Evolutionary conservation across 352 stramenopile species (phyloP), one percentile per base, ranked within the genome.

Genomic region (Elongisporangium anandrum): DNA sequence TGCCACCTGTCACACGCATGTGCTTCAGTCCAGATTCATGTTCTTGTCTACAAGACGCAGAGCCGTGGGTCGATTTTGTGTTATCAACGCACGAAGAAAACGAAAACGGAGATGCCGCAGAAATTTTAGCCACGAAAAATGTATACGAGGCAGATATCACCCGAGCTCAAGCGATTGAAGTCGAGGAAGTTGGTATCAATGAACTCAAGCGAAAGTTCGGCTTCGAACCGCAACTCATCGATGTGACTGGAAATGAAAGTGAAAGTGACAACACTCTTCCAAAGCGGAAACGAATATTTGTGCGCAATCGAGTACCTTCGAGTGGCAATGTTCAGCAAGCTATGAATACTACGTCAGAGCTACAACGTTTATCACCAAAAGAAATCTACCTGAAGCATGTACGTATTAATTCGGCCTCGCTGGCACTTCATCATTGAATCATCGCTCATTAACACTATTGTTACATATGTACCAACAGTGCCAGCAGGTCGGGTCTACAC

Each of bases 171-270:
- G 22, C 3, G 47, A 21, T 39, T 16, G 50, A 63, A 50, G 52
- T 22, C 6, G 38, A 75, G 17, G 70, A 88, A 47, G 65, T 88
- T 23, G 79, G 81, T 7, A 73, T 91, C 29, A 66, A 68, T 19
- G 79, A 84, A 51, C 79, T 91, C 38, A 91, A 89, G 60, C 75
- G 81, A 17, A 73, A 81, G 59, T 87, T 77, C 61, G 81, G 81
- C 4, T 89, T 84, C 60, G 64, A 77, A 47, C 49, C 76, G 29
- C 29, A 38, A 9, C 26, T 9, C 26, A 38, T 38, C 4, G 26
- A 38, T 38, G 26, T 38, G 26, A 38, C 47, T 0, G 60, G 54
- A 9, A 41, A 66, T 22, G 69, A 75, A 13, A 57, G 39, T 34
- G 50, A 75, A 3, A 51, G 70, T 5, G 54, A 72, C n/a, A 50